A percentile compares a stretch with the other conserved stretches of the same genome.
Conservation (phyloP, 169 alveolate genomes). For the Sarcocystis neurona region DNA sequence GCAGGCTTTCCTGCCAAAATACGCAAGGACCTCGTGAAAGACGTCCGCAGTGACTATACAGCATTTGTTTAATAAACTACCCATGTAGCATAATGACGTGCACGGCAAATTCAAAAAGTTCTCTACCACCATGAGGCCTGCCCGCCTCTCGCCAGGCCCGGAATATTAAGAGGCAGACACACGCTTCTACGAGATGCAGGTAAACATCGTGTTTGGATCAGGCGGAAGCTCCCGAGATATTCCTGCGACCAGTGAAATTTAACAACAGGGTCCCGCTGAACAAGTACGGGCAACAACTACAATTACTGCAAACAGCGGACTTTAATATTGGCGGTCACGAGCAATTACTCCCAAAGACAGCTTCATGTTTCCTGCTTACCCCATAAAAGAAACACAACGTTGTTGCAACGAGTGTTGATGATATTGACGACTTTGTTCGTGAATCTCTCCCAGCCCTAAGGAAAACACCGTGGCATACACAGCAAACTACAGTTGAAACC, state of each 20-base stretch:
- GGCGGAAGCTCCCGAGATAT: background rate
- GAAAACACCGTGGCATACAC: too few relatives aligned
- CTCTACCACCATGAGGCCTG: too few relatives aligned
- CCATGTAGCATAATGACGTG: too few relatives aligned
- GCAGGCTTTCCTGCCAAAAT: conserved; percentile 90
- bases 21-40: too few relatives aligned
- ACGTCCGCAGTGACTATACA: too few relatives aligned
- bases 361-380: conserved; percentile 14
- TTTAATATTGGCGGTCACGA: background rate
- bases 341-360: background rate
- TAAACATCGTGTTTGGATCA: background rate
- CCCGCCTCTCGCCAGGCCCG: too few relatives aligned
- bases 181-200: background rate
- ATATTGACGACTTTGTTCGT: conserved; percentile 82
- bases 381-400: conserved; percentile 82
- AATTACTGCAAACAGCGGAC: background rate
- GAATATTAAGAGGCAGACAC: too few relatives aligned
- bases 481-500: too few relatives aligned
- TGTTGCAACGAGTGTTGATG: conserved; percentile 74
- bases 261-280: background rate
- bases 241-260: background rate
- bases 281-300: background rate
- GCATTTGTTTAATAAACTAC: too few relatives aligned
- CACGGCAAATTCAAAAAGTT: too few relatives aligned
- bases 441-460: conserved; percentile 85